Conservation (phyloP, 2,329 filamentous ascomycete species). For the Pochonia chlamydosporia region DNA sequence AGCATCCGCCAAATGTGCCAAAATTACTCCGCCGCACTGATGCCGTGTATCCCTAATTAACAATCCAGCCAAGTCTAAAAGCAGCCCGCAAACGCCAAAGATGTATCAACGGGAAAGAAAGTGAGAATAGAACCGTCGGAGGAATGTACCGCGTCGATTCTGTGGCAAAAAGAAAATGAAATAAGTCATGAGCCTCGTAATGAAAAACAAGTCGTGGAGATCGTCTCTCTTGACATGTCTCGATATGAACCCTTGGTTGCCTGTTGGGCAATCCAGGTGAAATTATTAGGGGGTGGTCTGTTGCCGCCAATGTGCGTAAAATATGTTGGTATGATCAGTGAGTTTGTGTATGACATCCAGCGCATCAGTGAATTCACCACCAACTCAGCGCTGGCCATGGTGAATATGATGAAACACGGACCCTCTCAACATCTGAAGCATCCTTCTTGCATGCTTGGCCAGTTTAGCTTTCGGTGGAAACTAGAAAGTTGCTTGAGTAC, state of each 20-base stretch:
- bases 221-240: background rate
- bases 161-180: constrained; percentile 9
- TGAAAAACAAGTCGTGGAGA: constrained; percentile 6
- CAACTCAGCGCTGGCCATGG: background rate
- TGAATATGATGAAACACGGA: background rate
- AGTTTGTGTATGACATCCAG: background rate
- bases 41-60: constrained; percentile 7
- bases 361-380: background rate
- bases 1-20: constrained; percentile 8
- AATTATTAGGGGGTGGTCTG: background rate
- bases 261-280: background rate
- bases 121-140: constrained; percentile 2
- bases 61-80: constrained; percentile 12
- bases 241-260: background rate
- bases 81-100: constrained; percentile 16
- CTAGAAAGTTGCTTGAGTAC: constrained; percentile 21
- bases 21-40: constrained; percentile 4
- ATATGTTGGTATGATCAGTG: background rate
- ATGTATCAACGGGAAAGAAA: constrained; percentile 7
- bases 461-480: constrained; percentile 20
- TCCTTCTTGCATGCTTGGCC: too few species aligned
- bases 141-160: background rate
- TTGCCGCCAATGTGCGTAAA: background rate
- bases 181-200: constrained; percentile 12
- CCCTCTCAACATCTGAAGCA: background rate